Evolutionary conservation across 202 grass and related monocot species (phyloP).

Genomic region (Panicum hallii): DNA sequence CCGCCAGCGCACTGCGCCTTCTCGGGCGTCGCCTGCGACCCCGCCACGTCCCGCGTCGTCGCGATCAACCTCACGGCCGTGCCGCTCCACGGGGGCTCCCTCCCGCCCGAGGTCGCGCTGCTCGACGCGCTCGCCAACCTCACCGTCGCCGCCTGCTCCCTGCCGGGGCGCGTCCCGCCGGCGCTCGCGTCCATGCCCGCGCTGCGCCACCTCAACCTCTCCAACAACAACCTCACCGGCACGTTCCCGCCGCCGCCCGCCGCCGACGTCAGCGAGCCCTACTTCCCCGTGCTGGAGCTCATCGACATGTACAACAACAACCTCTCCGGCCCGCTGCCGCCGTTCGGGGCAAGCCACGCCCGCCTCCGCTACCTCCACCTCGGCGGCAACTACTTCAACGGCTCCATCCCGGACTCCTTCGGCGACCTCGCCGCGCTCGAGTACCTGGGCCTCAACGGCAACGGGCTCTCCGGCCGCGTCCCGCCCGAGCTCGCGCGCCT

Average conservation of each 20-base stretch:
- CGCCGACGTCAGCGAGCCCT: accelerated
- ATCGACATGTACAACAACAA: slow-evolving; percentile 92
- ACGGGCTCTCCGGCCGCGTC: slow-evolving; percentile 58
- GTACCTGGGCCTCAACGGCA: slow-evolving; percentile 90
- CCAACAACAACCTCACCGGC: slow-evolving; percentile 79
- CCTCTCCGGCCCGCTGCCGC: slow-evolving; percentile 64
- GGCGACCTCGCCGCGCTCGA: slow-evolving; percentile 52
- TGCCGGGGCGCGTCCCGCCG: slow-evolving; percentile 44
- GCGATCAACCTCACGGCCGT: slow-evolving; percentile 65
- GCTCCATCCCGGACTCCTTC: slow-evolving; percentile 62
- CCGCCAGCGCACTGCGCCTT: slow-evolving; percentile 67
- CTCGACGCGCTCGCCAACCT: slow-evolving; percentile 73
- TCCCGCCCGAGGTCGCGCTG: slow-evolving; percentile 54
- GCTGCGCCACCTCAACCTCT: slow-evolving; percentile 83
- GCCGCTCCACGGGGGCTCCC: slow-evolving; percentile 47
- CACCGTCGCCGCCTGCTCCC: slow-evolving; percentile 65
- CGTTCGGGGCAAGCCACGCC: neutral
- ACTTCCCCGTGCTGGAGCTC: slow-evolving; percentile 61
- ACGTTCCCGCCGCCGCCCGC: slow-evolving; percentile 10
- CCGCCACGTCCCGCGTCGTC: slow-evolving; percentile 47
- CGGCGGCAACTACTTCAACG: slow-evolving; percentile 89
- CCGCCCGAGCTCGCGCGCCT: slow-evolving; percentile 54
- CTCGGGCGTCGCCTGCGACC: slow-evolving; percentile 73
- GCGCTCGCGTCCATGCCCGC: slow-evolving; percentile 38
- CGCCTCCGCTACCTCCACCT: slow-evolving; percentile 71